Evolutionary conservation across 1,284 basidiomycete genomes (phyloP), one percentile per base, ranked within the genome.

Genomic region (Puccinia coronata): DNA sequence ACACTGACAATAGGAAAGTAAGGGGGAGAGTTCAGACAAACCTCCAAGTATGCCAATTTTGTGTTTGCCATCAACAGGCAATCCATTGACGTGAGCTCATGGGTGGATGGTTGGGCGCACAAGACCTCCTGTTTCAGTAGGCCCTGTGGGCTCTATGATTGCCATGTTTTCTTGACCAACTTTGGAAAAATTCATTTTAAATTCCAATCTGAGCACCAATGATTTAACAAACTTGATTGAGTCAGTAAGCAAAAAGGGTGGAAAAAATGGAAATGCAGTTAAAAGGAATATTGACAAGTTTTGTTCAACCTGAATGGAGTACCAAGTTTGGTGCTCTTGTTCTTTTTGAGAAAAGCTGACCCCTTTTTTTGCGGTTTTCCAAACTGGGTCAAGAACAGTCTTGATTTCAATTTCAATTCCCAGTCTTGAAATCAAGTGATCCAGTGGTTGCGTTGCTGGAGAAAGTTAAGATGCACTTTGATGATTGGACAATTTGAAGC

Each of bases 151-250:
- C 41, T 80, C 55, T 88, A 39, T 86, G 83, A 61, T 92, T 85
- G 36, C 85, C 84, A 89, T 0, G 84, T 69, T 8, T 80, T 87
- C 6, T 90, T 88, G 57, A 96, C 89, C 0, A 85, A 87, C 49
- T 91, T 90, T 83, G 90, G 91, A 85, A 95, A 96, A 8, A 96
- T 84, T 39, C 89, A 90, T n/a, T 87, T 85, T 74, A 96, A 88
- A 2, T 92, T 92, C 90, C 93, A 95, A 86, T 93, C 93, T 93
- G 78, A 23, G 6, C 28, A 53, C 25, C 51, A 41, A 49, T 70
- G 3, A 61, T 55, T 31, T 51, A 20, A 14, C 4, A 51, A 51
- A 51, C 23, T 16, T 4, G 9, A 16, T 51, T 59, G 55, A n/a
- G 43, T 47, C 43, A 47, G 43, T 47, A 16, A 8, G 43, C 43